Evolutionary conservation across 306 rosid genomes (phyloP), one percentile per base, ranked within the genome.

Genomic region (Crotalaria pallida): DNA sequence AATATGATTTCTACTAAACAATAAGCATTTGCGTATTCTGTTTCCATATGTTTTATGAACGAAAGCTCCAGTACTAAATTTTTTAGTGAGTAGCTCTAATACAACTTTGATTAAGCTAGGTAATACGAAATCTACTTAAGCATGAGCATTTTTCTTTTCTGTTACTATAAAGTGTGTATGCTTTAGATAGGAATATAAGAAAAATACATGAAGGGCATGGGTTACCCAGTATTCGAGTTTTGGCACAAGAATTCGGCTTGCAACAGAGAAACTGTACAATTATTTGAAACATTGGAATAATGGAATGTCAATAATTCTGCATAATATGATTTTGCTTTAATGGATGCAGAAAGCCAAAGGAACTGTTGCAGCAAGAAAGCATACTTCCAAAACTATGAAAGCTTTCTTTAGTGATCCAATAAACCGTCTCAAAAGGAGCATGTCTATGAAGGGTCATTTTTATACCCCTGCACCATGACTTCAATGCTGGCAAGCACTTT

Each of bases 351-450:
- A 80, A 83, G 84, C 96, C 77, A 93, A 86, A 78, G 93, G 96
- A 82, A 90, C 94, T 65, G 82, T 60, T 72, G 89, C 87, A 58
- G 97, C 98, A 21, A 86, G 97, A 84, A 90, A 81, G 69, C 93
- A 43, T 59, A 67, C 94, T 24, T 93, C 98, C 65, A 87, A 88
- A 69, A 59, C 88, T 44, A 82, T 88, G 85, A 90, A 88, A 81
- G 84, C 80, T 33, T 93, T 67, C 90, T 93, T 93, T 68, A 87
- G 96, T 71, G 86, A 93, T 78, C 98, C 98, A 58, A 86, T 84
- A 87, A 93, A 93, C 71, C 93, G 96, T 27, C 82, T 45, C 76
- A 90, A 77, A 79, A 84, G 98, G 84, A 93, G 97, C 93, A 78
- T 84, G 58, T 51, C 96, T 49, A 93, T 93, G 98, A 84, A 87